Conservation (phyloP, 2,329 filamentous ascomycete genomes). For the Triangularia verruculosa region DNA sequence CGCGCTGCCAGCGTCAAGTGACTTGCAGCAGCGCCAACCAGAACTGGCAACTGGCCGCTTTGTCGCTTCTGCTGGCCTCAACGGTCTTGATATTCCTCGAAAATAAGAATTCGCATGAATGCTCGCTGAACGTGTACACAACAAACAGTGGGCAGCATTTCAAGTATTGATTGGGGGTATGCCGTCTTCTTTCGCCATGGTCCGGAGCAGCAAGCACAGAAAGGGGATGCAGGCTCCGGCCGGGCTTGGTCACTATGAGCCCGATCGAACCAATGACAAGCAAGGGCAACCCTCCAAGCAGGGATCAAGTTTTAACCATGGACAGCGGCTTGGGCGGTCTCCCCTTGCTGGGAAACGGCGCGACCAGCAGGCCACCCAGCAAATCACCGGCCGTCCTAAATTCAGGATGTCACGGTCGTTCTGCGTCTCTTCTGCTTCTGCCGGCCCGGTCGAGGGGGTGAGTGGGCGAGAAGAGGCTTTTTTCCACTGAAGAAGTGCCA, state of each 20-base stretch:
- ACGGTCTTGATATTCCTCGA: not conserved
- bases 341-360: slow-evolving; percentile 10
- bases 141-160: not conserved
- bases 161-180: not conserved
- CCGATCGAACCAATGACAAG: slow-evolving; percentile 18
- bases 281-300: slow-evolving; percentile 7
- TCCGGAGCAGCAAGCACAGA: not conserved
- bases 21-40: slow-evolving; percentile 9
- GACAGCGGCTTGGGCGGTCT: slow-evolving; percentile 11
- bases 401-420: slow-evolving; percentile 11
- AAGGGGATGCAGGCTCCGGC: not conserved
- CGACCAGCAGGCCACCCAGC: slow-evolving; percentile 15
- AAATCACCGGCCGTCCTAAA: slow-evolving; percentile 16
- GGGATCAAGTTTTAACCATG: slow-evolving; percentile 8
- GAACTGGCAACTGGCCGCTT: not conserved
- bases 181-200: not conserved
- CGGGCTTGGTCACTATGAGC: slow-evolving; percentile 2
- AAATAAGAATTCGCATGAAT: not conserved
- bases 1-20: slow-evolving; percentile 5
- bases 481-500: not conserved
- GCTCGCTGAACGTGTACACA: not conserved
- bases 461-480: slow-evolving; percentile 9
- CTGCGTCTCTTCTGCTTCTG: not conserved
- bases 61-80: not conserved
- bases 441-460: slow-evolving; percentile 6